These are phyloP conservation scores for Lathyrus oleraceus DNA, from an alignment of 306 rosid genomes.

Conservation along the genomic window DNA sequence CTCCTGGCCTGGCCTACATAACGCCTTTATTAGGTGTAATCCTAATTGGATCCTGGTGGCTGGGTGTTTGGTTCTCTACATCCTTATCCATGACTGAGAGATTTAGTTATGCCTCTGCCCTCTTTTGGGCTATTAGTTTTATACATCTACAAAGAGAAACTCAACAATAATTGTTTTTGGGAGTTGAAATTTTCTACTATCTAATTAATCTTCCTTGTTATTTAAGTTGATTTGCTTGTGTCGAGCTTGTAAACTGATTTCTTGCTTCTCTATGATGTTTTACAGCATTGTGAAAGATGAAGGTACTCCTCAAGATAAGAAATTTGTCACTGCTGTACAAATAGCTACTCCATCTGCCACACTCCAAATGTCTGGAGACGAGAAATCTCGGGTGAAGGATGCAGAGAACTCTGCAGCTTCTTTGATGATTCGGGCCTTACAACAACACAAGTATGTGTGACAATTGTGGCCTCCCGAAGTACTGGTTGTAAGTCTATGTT, in stretches of 20 bases:
- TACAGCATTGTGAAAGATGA: constrained; percentile 55
- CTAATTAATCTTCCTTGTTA: not conserved
- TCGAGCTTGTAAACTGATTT: constrained; percentile 9
- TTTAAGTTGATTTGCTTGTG: constrained; percentile 15
- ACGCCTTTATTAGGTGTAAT: not conserved
- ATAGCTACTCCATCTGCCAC: not conserved
- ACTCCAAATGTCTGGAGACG: not conserved
- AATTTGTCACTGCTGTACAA: not conserved
- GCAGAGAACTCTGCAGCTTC: not conserved
- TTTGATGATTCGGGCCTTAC: not conserved
- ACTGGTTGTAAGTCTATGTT: too few species aligned
- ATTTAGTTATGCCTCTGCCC: not conserved
- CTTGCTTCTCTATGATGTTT: constrained; percentile 15
- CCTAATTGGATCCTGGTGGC: not conserved
- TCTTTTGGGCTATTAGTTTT: not conserved
- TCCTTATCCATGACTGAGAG: not conserved
- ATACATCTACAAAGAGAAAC: not conserved
- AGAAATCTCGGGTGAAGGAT: not conserved
- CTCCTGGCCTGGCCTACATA: not conserved
- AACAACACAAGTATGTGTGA: not conserved
- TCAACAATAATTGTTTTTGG: not conserved
- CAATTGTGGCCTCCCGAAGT: not conserved
- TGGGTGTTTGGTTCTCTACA: not conserved
- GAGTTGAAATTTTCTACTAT: not conserved
- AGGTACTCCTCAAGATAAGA: constrained; percentile 61